Percentiles rank a stretch among this genome's conserved stretches.
These are phyloP conservation scores for Populus deltoides DNA, from an alignment of 345 rosid species.

Conservation along the genomic window DNA sequence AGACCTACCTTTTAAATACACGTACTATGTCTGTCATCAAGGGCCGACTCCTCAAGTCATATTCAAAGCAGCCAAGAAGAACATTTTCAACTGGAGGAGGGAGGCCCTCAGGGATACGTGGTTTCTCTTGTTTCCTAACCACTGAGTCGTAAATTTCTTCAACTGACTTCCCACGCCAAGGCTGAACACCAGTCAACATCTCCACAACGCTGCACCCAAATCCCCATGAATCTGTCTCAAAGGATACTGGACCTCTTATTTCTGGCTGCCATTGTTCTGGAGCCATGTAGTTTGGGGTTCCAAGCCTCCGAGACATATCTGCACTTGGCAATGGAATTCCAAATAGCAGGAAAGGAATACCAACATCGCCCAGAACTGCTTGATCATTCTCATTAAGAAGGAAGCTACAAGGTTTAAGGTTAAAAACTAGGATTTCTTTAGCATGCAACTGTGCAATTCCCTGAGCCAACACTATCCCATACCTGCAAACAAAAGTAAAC, in stretches of 20 bases:
- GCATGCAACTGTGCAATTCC: slow-evolving; percentile 69
- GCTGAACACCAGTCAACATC: slow-evolving; percentile 85
- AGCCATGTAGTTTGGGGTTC: slow-evolving; percentile 95
- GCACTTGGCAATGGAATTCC: slow-evolving; percentile 67
- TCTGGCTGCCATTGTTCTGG: slow-evolving; percentile 98
- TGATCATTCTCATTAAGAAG: slow-evolving; percentile 66
- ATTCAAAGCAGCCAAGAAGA: slow-evolving; percentile 83
- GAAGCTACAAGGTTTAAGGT: slow-evolving; percentile 74
- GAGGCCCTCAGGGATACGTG: slow-evolving; percentile 59
- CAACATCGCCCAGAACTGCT: slow-evolving; percentile 75
- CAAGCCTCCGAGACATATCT: slow-evolving; percentile 64
- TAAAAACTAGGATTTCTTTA: slow-evolving; percentile 66
- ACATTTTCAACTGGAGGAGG: slow-evolving; percentile 68
- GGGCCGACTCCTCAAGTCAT: slow-evolving; percentile 85
- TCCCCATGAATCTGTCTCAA: slow-evolving; percentile 96
- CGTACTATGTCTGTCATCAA: slow-evolving; percentile 70
- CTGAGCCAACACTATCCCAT: slow-evolving; percentile 61
- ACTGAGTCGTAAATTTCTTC: slow-evolving; percentile 66
- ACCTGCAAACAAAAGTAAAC: slow-evolving; percentile 46
- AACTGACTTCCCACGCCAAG: slow-evolving; percentile 68
- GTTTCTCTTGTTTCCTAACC: slow-evolving; percentile 72
- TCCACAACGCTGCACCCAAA: slow-evolving; percentile 87
- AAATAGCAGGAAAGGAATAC: slow-evolving; percentile 67
- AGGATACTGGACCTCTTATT: slow-evolving; percentile 73
- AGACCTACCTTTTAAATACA: slow-evolving; percentile 58